Evolutionary conservation across 1,284 basidiomycete species (phyloP).

Genomic region (Malassezia japonica): DNA sequence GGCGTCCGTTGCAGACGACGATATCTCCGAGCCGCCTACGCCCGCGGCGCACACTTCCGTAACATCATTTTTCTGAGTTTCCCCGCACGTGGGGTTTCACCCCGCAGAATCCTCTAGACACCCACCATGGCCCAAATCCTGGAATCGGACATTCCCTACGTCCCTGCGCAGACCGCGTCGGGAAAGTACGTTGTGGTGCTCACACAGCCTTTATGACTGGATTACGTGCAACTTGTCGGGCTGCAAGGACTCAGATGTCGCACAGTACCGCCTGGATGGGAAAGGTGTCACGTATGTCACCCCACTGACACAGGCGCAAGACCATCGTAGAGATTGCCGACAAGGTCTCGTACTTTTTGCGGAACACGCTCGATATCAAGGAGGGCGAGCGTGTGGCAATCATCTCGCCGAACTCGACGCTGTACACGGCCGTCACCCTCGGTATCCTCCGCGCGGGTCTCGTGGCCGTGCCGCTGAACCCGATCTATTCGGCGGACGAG

Average conservation of each 20-base stretch:
- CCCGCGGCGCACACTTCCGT: too few species aligned
- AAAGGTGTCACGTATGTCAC: slow-evolving; percentile 19
- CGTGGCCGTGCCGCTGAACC: slow-evolving; percentile 33
- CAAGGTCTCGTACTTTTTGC: slow-evolving; percentile 27
- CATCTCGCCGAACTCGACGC: slow-evolving; percentile 40
- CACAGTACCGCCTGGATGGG: slow-evolving; percentile 27
- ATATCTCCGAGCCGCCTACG: slow-evolving; percentile 19
- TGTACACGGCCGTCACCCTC: slow-evolving; percentile 18
- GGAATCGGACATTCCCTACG: neutral
- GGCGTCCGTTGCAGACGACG: slow-evolving; percentile 24
- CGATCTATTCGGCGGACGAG: slow-evolving; percentile 40
- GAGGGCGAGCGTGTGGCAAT: slow-evolving; percentile 32
- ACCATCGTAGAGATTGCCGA: slow-evolving; percentile 24
- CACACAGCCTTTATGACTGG: slow-evolving; percentile 11
- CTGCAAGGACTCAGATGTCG: neutral
- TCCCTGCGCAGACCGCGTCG: neutral
- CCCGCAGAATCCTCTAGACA: too few species aligned
- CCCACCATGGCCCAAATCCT: slow-evolving; percentile 2
- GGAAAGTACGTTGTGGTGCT: slow-evolving; percentile 9
- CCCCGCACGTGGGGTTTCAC: too few species aligned
- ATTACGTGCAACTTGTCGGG: slow-evolving; percentile 1
- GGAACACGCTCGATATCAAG: slow-evolving; percentile 28
- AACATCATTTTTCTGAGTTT: too few species aligned
- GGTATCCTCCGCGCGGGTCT: slow-evolving; percentile 29
- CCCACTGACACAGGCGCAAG: slow-evolving; percentile 17